Conservation (phyloP, 345 rosid genomes). For the Salix viminalis region DNA sequence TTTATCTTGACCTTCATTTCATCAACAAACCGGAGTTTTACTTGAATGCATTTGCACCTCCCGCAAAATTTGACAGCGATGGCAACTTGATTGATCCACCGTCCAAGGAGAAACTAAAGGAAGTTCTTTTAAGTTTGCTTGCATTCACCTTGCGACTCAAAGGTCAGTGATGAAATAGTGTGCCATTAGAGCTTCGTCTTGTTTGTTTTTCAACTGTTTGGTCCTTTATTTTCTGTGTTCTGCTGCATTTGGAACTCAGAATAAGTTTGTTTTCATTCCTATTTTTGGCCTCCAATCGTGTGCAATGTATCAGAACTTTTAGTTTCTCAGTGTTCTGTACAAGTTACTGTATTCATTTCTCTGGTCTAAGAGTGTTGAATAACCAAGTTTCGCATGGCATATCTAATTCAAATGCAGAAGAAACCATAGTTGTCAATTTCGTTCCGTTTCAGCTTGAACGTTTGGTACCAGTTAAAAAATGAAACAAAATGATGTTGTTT, state of each 20-base stretch:
- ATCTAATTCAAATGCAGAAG: neutral
- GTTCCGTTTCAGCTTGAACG: no score
- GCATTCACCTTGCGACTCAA: conserved; percentile 51
- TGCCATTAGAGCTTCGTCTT: neutral
- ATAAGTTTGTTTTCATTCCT: neutral
- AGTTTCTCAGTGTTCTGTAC: neutral
- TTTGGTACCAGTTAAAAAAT: no score
- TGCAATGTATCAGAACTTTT: neutral
- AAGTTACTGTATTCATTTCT: neutral
- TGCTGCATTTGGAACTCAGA: neutral
- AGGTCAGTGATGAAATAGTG: conserved; percentile 18
- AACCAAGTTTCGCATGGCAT: neutral
- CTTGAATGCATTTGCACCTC: conserved; percentile 66
- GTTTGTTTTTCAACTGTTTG: neutral
- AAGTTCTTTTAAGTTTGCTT: conserved; percentile 56
- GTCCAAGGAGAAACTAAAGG: conserved; percentile 42
- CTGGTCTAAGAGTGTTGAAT: neutral
- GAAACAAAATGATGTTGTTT: rapidly evolving
- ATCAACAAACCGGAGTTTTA: conserved; percentile 79
- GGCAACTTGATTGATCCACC: conserved; percentile 61
- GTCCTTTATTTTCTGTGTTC: neutral
- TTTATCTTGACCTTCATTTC: conserved; percentile 77
- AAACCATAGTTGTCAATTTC: no score
- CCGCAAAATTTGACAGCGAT: conserved; percentile 64
- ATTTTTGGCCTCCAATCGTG: neutral